phyloP scores from a whole-genome alignment of 2,329 filamentous ascomycete genomes.

The Pseudogymnoascus sp. region DNA sequence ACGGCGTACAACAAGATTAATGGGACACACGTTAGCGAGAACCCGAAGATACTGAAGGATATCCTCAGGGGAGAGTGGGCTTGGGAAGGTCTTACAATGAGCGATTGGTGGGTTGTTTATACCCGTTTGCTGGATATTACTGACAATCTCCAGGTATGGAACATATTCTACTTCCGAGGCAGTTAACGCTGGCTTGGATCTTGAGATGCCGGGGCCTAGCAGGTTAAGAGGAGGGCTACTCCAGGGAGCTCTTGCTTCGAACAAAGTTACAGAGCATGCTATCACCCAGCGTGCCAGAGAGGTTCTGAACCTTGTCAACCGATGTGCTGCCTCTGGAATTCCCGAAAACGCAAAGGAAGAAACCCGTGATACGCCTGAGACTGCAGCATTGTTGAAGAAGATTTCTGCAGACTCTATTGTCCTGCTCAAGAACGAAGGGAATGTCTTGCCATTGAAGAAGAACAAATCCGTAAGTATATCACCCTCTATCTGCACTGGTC shows the following conservation, averaged over 20 bases:
- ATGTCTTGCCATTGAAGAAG: constrained; percentile 40
- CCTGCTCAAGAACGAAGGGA: constrained; percentile 50
- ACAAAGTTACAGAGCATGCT: constrained; percentile 8
- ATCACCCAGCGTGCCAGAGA: constrained; percentile 11
- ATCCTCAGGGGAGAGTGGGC: constrained; percentile 50
- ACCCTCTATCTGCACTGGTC: not conserved
- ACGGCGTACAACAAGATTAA: constrained; percentile 53
- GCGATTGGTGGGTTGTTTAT: constrained; percentile 42
- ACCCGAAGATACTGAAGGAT: constrained; percentile 39
- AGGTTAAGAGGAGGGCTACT: constrained; percentile 21
- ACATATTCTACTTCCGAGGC: constrained; percentile 22
- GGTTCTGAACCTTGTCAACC: constrained; percentile 12
- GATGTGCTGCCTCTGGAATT: not conserved
- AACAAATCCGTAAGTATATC: not conserved
- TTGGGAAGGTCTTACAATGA: constrained; percentile 50
- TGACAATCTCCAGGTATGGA: constrained; percentile 14
- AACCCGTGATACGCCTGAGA: constrained; percentile 19
- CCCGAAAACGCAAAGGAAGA: constrained; percentile 11
- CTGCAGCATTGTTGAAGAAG: constrained; percentile 38
- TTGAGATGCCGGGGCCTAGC: constrained; percentile 34
- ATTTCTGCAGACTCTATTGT: constrained; percentile 52
- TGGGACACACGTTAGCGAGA: constrained; percentile 47
- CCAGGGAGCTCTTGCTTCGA: constrained; percentile 1
- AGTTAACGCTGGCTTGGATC: constrained; percentile 28
- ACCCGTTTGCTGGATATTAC: not conserved